These are phyloP conservation scores for Vaccinium vitisidaea DNA, from an alignment of 148 eudicot genomes.

Conservation along the genomic window DNA sequence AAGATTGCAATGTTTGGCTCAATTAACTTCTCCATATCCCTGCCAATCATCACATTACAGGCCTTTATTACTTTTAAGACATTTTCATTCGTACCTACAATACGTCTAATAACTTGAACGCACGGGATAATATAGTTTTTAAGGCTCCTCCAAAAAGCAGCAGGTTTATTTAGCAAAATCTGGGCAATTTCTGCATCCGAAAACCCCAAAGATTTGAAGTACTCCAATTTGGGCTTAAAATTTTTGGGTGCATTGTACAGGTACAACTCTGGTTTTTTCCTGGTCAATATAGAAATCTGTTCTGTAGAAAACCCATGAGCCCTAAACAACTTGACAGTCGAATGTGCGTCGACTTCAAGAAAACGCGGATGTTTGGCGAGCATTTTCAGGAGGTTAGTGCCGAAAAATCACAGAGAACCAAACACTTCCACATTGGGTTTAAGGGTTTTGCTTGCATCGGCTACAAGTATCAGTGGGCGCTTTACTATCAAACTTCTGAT, in stretches of 20 bases:
- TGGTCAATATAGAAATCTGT: slow-evolving; percentile 12
- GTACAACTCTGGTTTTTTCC: neutral
- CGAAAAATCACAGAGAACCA: slow-evolving; percentile 16
- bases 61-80: slow-evolving; percentile 5
- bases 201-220: slow-evolving; percentile 15
- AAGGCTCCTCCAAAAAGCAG: slow-evolving; percentile 17
- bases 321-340: slow-evolving; percentile 10
- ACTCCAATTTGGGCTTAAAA: slow-evolving; percentile 26
- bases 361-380: slow-evolving; percentile 1
- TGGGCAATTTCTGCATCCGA: neutral
- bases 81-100: slow-evolving; percentile 13
- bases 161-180: neutral
- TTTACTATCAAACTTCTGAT: neutral
- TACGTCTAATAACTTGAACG: neutral
- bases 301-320: slow-evolving; percentile 13
- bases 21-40: neutral
- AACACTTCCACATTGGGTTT: slow-evolving; percentile 21
- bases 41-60: neutral
- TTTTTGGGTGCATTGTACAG: neutral
- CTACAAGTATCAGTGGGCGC: slow-evolving; percentile 12
- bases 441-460: slow-evolving; percentile 17
- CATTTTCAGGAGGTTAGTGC: slow-evolving; percentile 3
- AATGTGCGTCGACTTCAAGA: slow-evolving; percentile 4
- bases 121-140: slow-evolving; percentile 13
- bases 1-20: slow-evolving; percentile 18